phyloP scores from a whole-genome alignment of 768 basidiomycete species.

The Cystoderma amianthinum region DNA sequence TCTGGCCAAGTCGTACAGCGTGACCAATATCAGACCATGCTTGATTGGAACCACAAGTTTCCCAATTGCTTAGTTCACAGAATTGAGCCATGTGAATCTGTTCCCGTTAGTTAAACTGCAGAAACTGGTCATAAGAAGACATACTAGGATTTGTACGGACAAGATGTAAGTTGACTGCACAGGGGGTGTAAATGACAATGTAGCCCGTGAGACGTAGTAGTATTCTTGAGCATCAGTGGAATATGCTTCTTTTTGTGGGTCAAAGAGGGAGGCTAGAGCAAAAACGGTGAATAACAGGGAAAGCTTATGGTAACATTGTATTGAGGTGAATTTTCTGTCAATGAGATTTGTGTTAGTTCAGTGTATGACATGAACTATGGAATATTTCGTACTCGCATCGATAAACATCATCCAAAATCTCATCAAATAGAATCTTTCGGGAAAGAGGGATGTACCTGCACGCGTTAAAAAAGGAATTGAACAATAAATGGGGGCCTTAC shows the following conservation, averaged over 20 bases:
- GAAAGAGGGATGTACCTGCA: constrained; percentile 48
- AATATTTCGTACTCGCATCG: no score
- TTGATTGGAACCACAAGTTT: constrained; percentile 34
- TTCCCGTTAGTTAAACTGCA: no score
- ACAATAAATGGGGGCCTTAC: constrained; percentile 25
- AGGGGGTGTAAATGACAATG: constrained; percentile 41
- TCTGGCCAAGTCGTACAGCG: constrained; percentile 50
- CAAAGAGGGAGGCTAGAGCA: constrained; percentile 59
- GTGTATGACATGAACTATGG: no score
- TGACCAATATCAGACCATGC: constrained; percentile 55
- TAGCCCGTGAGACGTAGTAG: constrained; percentile 49
- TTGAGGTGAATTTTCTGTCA: no score
- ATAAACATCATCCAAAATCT: constrained; percentile 52
- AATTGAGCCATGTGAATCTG: constrained; percentile 41
- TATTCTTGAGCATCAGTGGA: constrained; percentile 54
- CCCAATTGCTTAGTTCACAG: constrained; percentile 48
- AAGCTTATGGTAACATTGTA: constrained; percentile 50
- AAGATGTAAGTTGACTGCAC: constrained; percentile 43
- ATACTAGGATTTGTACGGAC: constrained; percentile 50
- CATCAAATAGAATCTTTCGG: constrained; percentile 48
- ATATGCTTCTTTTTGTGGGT: constrained; percentile 38
- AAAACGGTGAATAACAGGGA: constrained; percentile 62
- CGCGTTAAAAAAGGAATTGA: constrained; percentile 1
- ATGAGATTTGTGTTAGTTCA: constrained; percentile 1
- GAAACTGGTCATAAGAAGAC: constrained; percentile 15